Conservation (phyloP, 192 early-diverging fungal species). For the Linnemannia schmuckeri region DNA sequence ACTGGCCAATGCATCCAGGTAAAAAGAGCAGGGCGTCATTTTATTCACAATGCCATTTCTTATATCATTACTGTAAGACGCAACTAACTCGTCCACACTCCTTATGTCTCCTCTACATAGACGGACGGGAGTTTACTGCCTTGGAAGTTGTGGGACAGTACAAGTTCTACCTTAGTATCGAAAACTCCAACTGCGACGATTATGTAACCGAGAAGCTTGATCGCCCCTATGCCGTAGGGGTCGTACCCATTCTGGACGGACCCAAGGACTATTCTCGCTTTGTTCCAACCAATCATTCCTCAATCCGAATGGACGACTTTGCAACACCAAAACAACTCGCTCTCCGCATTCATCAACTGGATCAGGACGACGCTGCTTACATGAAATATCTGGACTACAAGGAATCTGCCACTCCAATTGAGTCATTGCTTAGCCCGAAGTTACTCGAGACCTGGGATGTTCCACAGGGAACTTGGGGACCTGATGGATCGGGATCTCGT, state of each 20-base stretch:
- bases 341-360: conserved; percentile 10
- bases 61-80: neutral
- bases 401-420: neutral
- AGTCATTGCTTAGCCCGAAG: conserved; percentile 17
- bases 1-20: conserved; percentile 37
- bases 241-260: conserved; percentile 52
- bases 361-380: conserved; percentile 20
- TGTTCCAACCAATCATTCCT: conserved; percentile 29
- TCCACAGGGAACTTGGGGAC: conserved; percentile 9
- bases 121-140: neutral
- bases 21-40: neutral
- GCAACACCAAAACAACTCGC: conserved; percentile 29
- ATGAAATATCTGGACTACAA: conserved; percentile 29
- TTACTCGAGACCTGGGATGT: conserved; percentile 21
- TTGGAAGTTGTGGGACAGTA: conserved; percentile 20
- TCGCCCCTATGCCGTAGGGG: conserved; percentile 21
- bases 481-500: conserved; percentile 11
- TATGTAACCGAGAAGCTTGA: conserved; percentile 53
- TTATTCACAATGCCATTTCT: neutral
- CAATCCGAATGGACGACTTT: conserved; percentile 42
- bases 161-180: conserved; percentile 51
- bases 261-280: conserved; percentile 48
- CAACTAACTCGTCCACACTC: neutral
- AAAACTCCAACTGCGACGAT: conserved; percentile 51
- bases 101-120: neutral